These are phyloP conservation scores for Ustilago xerochloae DNA, from an alignment of 1,284 basidiomycete genomes.

Conservation along the genomic window DNA sequence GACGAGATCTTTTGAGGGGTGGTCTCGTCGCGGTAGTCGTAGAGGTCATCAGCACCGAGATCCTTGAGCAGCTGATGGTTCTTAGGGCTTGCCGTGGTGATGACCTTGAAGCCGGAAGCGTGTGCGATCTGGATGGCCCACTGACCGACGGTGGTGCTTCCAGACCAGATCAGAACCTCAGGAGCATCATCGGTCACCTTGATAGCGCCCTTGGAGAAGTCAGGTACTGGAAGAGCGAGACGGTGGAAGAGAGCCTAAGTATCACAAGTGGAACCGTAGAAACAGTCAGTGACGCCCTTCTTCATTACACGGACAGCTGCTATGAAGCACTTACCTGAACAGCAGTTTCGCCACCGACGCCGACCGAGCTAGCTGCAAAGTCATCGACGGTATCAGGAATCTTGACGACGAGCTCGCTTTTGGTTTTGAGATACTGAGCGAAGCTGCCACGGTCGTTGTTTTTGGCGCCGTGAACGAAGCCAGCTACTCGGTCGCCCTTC, in stretches of 20 bases:
- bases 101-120: constrained; percentile 71
- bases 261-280: neutral
- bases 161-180: constrained; percentile 72
- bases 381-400: constrained; percentile 53
- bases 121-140: constrained; percentile 69
- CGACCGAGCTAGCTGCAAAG: constrained; percentile 46
- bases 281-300: neutral
- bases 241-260: constrained; percentile 52
- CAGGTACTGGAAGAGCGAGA: constrained; percentile 29
- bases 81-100: constrained; percentile 70
- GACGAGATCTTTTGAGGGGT: constrained; percentile 56
- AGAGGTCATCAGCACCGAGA: constrained; percentile 60
- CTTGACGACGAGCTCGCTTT: constrained; percentile 49
- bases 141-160: constrained; percentile 73
- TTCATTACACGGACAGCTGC: neutral
- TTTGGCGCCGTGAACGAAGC: constrained; percentile 71
- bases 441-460: constrained; percentile 66
- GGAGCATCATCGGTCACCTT: constrained; percentile 34
- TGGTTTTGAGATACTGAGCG: constrained; percentile 66
- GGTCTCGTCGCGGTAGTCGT: constrained; percentile 72
- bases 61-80: constrained; percentile 58
- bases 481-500: constrained; percentile 74
- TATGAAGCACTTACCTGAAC: constrained; percentile 30
- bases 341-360: constrained; percentile 61
- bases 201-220: constrained; percentile 34